Conservation (phyloP, 2,329 filamentous ascomycete genomes). For the Chaetomiaceae sp. region DNA sequence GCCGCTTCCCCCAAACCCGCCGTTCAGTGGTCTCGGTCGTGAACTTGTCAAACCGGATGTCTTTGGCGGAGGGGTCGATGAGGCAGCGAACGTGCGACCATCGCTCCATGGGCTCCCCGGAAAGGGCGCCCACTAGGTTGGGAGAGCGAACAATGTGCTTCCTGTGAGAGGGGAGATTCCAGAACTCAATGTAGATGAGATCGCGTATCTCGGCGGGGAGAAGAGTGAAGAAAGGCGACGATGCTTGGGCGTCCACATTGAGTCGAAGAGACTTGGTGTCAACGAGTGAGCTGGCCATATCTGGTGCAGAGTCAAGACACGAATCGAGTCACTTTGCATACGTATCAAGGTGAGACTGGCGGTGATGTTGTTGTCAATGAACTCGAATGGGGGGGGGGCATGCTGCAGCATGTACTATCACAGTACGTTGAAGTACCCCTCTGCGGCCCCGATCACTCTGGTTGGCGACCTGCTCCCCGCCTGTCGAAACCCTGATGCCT, state of each 20-base stretch:
- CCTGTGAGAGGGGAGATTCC: slow-evolving; percentile 18
- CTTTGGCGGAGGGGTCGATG: slow-evolving; percentile 8
- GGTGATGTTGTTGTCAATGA: too few species aligned
- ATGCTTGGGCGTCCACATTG: slow-evolving; percentile 44
- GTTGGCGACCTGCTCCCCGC: too few species aligned
- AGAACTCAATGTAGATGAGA: slow-evolving; percentile 28
- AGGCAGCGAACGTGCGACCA: slow-evolving; percentile 20
- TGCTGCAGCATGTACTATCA: too few species aligned
- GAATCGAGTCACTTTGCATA: neutral
- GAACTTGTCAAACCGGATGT: slow-evolving; percentile 10
- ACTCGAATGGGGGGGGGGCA: too few species aligned
- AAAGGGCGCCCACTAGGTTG: neutral
- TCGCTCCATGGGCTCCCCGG: neutral
- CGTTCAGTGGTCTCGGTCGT: neutral
- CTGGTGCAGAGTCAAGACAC: neutral
- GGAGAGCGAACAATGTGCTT: slow-evolving; percentile 19
- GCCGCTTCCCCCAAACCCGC: slow-evolving; percentile 13
- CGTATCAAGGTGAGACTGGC: too few species aligned
- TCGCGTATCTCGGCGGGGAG: slow-evolving; percentile 29
- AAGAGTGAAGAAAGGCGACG: slow-evolving; percentile 25
- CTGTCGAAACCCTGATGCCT: too few species aligned
- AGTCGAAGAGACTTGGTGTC: slow-evolving; percentile 16
- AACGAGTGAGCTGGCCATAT: neutral
- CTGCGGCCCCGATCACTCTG: too few species aligned
- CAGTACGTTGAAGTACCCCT: too few species aligned